These are phyloP conservation scores for Eucalyptus sp. DNA, from an alignment of 345 rosid genomes.

Conservation along the genomic window DNA sequence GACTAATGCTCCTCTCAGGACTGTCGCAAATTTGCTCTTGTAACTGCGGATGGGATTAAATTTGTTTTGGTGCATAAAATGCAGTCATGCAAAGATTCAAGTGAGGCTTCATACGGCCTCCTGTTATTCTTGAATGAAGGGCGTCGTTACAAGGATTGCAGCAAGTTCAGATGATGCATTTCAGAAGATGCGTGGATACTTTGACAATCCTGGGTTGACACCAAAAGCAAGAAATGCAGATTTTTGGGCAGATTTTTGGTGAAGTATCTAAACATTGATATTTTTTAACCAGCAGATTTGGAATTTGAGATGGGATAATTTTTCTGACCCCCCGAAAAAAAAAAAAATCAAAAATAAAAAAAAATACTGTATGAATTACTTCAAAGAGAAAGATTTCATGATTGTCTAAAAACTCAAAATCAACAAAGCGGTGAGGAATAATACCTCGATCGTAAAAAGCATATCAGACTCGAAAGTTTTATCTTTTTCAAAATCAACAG, in stretches of 20 bases:
- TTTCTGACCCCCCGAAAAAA: too few species aligned
- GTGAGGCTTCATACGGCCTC: background rate
- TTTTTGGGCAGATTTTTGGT: background rate
- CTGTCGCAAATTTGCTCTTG: background rate
- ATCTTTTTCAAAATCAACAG: too few species aligned
- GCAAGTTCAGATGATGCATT: background rate
- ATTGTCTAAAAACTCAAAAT: too few species aligned
- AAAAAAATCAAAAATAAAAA: background rate
- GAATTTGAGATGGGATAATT: background rate
- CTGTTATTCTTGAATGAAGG: background rate
- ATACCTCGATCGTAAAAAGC: too few species aligned
- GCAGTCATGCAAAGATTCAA: background rate
- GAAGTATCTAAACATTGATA: too few species aligned
- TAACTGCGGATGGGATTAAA: background rate
- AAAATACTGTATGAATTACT: fast-evolving
- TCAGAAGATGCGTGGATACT: background rate
- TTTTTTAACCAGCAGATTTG: too few species aligned
- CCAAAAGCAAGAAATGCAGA: background rate
- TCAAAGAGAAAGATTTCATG: too few species aligned
- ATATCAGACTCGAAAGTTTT: fast-evolving
- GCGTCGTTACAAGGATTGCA: background rate
- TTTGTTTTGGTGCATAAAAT: background rate
- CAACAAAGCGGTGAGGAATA: too few species aligned
- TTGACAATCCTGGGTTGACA: background rate
- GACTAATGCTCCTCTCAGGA: background rate